A percentile compares a stretch with the other conserved stretches of the same genome.
Conservation (phyloP, 164 flowering plant genomes). For the Houttuynia cordata region DNA sequence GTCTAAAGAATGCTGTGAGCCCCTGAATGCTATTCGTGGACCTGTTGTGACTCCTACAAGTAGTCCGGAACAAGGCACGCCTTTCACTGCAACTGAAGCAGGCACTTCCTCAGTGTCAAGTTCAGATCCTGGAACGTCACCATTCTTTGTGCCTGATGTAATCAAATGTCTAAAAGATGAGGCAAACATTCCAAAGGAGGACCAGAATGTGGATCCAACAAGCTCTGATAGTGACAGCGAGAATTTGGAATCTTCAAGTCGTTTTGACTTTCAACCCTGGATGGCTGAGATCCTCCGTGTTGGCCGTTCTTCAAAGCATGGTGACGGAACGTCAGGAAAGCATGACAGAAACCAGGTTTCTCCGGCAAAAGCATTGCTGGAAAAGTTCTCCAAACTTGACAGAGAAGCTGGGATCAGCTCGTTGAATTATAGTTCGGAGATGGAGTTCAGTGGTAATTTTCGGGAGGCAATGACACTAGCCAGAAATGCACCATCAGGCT, state of each 20-base stretch:
- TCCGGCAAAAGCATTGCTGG: constrained; percentile 25
- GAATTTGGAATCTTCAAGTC: constrained; percentile 20
- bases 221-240: constrained; percentile 60
- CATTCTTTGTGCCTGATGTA: constrained; percentile 28
- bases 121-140: constrained; percentile 60
- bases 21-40: constrained; percentile 26
- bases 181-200: constrained; percentile 12
- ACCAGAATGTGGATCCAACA: constrained; percentile 24
- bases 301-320: constrained; percentile 18
- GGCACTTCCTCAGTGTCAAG: constrained; percentile 78
- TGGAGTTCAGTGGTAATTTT: constrained; percentile 32
- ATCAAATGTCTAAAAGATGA: constrained; percentile 23
- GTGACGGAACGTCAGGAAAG: constrained; percentile 18
- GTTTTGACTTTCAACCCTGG: constrained; percentile 40
- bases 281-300: constrained; percentile 30
- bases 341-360: constrained; percentile 20
- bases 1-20: constrained; percentile 14
- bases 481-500: constrained; percentile 46
- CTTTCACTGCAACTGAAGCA: constrained; percentile 51
- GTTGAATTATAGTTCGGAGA: constrained; percentile 22
- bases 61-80: constrained; percentile 69
- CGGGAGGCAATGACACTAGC: constrained; percentile 48
- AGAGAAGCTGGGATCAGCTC: constrained; percentile 32
- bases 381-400: constrained; percentile 31
- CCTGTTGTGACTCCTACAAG: constrained; percentile 79